Conservation (phyloP, 208 protist species). For the Angomonas ambiguus region DNA sequence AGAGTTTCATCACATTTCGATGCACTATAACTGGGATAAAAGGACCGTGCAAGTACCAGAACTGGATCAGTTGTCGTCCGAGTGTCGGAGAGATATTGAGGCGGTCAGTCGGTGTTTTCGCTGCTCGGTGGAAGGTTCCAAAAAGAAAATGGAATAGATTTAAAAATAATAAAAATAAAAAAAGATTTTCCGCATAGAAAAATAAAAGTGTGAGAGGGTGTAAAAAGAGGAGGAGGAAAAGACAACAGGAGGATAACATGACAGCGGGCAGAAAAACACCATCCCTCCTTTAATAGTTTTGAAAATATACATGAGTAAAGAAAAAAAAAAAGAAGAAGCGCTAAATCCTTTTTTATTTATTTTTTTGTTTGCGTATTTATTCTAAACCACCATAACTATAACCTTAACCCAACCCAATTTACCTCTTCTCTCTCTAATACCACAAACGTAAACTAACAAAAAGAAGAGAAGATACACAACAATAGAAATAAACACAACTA, state of each 20-base stretch:
- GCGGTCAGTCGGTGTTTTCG: constrained; percentile 53
- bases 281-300: too few relatives aligned
- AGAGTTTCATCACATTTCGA: constrained; percentile 52
- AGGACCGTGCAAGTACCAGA: constrained; percentile 29
- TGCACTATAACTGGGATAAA: constrained; percentile 65
- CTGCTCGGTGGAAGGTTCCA: constrained; percentile 10
- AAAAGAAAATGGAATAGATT: neutral
- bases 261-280: too few relatives aligned
- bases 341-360: neutral
- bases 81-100: constrained; percentile 61
- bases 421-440: neutral
- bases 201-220: too few relatives aligned
- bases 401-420: neutral
- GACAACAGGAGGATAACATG: too few relatives aligned
- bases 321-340: neutral
- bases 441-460: neutral
- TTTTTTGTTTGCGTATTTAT: neutral
- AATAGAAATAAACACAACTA: neutral
- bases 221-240: too few relatives aligned
- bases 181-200: neutral
- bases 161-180: neutral
- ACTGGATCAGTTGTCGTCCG: constrained; percentile 19
- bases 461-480: constrained; percentile 1
- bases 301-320: neutral
- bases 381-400: neutral